Conservation (phyloP, 169 alveolate genomes). For the Eimeria falciformis region DNA sequence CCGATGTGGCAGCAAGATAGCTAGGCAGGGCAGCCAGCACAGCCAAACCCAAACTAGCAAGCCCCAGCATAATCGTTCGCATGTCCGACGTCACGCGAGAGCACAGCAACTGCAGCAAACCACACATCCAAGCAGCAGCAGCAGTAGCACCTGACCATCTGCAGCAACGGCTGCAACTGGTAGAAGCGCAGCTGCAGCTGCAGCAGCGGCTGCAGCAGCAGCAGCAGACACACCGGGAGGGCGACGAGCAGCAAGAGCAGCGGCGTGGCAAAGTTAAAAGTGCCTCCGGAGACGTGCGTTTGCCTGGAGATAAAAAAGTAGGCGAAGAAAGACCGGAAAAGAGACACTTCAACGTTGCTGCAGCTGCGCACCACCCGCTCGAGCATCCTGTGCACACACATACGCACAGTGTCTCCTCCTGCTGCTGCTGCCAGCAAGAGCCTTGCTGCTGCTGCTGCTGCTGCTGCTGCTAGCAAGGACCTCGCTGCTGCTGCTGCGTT, state of each 20-base stretch:
- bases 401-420: background rate
- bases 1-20: background rate
- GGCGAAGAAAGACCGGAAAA: background rate
- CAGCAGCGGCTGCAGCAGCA: constrained; percentile 25
- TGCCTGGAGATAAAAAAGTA: background rate
- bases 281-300: background rate
- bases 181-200: background rate
- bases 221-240: background rate
- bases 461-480: constrained; percentile 29
- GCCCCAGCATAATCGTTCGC: background rate
- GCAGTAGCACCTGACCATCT: background rate
- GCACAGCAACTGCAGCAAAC: constrained; percentile 8
- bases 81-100: background rate
- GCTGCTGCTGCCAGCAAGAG: background rate
- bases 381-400: background rate
- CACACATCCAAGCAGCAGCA: background rate
- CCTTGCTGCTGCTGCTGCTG: too few species aligned
- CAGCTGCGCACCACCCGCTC: constrained; percentile 7
- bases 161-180: background rate
- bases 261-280: constrained; percentile 10
- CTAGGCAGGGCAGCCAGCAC: background rate
- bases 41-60: background rate
- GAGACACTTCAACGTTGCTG: constrained; percentile 12
- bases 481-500: constrained; percentile 30
- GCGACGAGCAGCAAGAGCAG: background rate